Conservation (phyloP, 192 early-diverging fungal species). For the Thamnidium elegans region DNA sequence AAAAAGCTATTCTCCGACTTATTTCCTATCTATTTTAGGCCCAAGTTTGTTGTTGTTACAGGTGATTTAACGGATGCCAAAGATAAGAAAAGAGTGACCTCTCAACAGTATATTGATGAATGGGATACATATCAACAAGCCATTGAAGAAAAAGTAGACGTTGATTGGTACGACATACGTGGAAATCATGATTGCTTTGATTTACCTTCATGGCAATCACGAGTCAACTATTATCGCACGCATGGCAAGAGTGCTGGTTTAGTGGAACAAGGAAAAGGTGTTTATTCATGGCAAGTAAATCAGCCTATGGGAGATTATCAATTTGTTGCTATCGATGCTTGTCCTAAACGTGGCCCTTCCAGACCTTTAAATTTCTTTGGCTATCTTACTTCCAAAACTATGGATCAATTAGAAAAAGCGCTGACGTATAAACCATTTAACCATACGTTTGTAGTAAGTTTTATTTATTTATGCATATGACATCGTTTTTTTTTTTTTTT, state of each 20-base stretch:
- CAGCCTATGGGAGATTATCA: conserved; percentile 75
- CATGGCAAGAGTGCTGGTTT: conserved; percentile 44
- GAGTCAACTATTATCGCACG: conserved; percentile 59
- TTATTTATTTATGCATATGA: not conserved
- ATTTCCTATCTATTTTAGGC: conserved; percentile 39
- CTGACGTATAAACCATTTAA: conserved; percentile 46
- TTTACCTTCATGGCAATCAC: conserved; percentile 56
- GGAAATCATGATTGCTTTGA: conserved; percentile 96
- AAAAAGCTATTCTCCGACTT: not conserved
- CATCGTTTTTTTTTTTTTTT: too few relatives aligned
- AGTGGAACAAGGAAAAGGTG: conserved; percentile 39
- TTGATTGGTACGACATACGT: conserved; percentile 78
- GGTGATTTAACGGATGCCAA: conserved; percentile 92
- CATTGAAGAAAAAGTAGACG: conserved; percentile 55
- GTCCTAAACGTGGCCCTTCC: conserved; percentile 64
- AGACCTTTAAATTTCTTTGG: conserved; percentile 93
- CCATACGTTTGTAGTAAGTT: conserved; percentile 65
- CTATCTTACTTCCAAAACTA: conserved; percentile 66
- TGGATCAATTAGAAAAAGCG: conserved; percentile 64
- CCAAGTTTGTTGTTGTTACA: conserved; percentile 76
- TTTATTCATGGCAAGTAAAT: conserved; percentile 55
- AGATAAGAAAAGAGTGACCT: conserved; percentile 57
- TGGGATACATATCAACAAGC: conserved; percentile 71
- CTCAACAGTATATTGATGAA: conserved; percentile 78
- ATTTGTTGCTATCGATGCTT: conserved; percentile 83